These are phyloP conservation scores for Apocynum venetum DNA, from an alignment of 257 asterid species.

Conservation along the genomic window DNA sequence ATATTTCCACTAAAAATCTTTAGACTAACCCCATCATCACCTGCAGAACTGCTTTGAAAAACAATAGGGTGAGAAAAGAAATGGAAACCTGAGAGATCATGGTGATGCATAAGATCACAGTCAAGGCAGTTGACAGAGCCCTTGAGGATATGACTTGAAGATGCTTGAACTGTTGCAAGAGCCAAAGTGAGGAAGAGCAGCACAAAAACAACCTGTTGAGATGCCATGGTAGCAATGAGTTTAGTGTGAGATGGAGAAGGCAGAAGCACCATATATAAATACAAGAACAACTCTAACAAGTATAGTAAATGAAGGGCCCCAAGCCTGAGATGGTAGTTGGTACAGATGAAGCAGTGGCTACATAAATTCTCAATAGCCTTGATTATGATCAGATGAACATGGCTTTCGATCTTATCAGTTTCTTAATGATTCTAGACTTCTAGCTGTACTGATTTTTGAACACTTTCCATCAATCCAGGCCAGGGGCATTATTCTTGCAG, in stretches of 20 bases:
- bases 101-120: slow-evolving; percentile 30
- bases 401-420: not conserved
- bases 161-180: slow-evolving; percentile 29
- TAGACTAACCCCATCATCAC: too few relatives aligned
- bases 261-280: slow-evolving; percentile 33
- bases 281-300: not conserved
- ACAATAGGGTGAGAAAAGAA: not conserved
- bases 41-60: too few relatives aligned
- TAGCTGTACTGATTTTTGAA: not conserved
- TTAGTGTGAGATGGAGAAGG: not conserved
- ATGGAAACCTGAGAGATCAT: slow-evolving; percentile 61
- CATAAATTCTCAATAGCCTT: not conserved
- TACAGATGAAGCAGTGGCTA: slow-evolving; percentile 22
- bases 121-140: slow-evolving; percentile 71
- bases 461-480: not conserved
- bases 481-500: too few relatives aligned
- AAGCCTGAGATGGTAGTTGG: slow-evolving; percentile 55
- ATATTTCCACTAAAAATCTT: too few relatives aligned
- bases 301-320: slow-evolving; percentile 51
- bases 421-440: not conserved
- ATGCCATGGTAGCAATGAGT: slow-evolving; percentile 27
- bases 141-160: slow-evolving; percentile 32
- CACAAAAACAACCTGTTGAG: slow-evolving; percentile 15
- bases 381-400: not conserved
- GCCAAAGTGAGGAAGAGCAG: slow-evolving; percentile 37